Evolutionary conservation across 2,329 filamentous ascomycete species (phyloP).

Genomic region (Monosporascus sp.): DNA sequence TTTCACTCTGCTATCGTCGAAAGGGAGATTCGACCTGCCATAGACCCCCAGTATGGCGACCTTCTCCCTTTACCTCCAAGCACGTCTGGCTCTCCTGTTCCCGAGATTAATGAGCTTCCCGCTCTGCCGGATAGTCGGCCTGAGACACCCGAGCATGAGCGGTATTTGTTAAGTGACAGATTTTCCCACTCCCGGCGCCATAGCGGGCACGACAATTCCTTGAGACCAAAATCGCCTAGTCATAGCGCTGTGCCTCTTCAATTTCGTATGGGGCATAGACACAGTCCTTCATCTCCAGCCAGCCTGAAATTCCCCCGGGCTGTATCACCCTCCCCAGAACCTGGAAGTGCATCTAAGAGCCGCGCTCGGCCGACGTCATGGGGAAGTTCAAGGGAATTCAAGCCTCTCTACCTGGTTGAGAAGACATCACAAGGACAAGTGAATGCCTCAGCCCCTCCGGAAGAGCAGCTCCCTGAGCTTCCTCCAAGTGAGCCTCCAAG

Average conservation of each 20-base stretch:
- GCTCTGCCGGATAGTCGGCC: slow-evolving; percentile 56
- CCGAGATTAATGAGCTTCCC: slow-evolving; percentile 37
- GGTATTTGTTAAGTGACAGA: slow-evolving; percentile 34
- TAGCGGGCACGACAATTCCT: slow-evolving; percentile 42
- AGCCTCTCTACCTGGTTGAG: slow-evolving; percentile 79
- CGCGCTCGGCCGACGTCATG: slow-evolving; percentile 52
- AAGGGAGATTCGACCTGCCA: slow-evolving; percentile 57
- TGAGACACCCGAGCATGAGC: slow-evolving; percentile 45
- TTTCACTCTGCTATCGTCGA: slow-evolving; percentile 55
- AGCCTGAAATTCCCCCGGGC: slow-evolving; percentile 31
- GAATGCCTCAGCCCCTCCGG: slow-evolving; percentile 22
- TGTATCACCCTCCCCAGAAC: slow-evolving; percentile 29
- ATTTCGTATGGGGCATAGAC: slow-evolving; percentile 45
- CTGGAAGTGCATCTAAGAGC: slow-evolving; percentile 30
- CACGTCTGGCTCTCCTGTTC: slow-evolving; percentile 44
- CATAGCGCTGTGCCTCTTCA: slow-evolving; percentile 54
- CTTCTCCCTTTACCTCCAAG: slow-evolving; percentile 60
- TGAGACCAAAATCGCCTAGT: slow-evolving; percentile 47
- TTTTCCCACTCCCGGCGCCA: slow-evolving; percentile 42
- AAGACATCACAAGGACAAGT: slow-evolving; percentile 39
- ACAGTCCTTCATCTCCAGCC: slow-evolving; percentile 30
- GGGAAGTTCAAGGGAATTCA: slow-evolving; percentile 65
- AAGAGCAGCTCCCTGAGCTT: slow-evolving; percentile 41
- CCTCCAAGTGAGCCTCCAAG: slow-evolving; percentile 39
- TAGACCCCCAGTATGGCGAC: slow-evolving; percentile 62